Percentiles rank a stretch among this genome's conserved stretches.
Evolutionary conservation across 2,329 filamentous ascomycete genomes (phyloP).

Genomic region (Alternaria arbusti): DNA sequence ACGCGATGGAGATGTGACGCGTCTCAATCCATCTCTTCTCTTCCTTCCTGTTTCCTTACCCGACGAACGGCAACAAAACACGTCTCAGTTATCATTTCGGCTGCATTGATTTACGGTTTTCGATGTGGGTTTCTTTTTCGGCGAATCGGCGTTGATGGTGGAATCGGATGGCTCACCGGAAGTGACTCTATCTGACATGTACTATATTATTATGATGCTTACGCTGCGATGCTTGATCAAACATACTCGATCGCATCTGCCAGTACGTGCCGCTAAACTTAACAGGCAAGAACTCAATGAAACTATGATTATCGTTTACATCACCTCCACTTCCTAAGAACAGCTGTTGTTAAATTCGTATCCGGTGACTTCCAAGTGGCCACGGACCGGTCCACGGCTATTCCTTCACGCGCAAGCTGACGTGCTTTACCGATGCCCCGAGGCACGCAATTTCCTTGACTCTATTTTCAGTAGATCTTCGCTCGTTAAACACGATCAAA

Average conservation of each 20-base stretch:
- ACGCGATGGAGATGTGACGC: constrained; percentile 47
- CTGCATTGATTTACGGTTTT: constrained; percentile 30
- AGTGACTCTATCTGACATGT: constrained; percentile 35
- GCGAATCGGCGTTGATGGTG: constrained; percentile 42
- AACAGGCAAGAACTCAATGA: constrained; percentile 33
- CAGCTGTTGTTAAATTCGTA: not conserved
- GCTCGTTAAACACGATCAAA: not conserved
- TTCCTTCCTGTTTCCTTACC: constrained; percentile 19
- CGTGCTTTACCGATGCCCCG: not conserved
- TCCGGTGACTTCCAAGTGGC: not conserved
- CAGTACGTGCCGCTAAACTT: constrained; percentile 32
- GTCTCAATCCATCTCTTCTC: constrained; percentile 10
- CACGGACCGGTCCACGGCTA: not conserved
- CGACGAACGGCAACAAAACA: constrained; percentile 27
- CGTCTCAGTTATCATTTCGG: constrained; percentile 28
- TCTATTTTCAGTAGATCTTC: not conserved
- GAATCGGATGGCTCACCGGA: constrained; percentile 38
- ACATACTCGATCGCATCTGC: constrained; percentile 39
- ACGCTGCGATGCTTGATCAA: constrained; percentile 46
- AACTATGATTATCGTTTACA: constrained; percentile 16
- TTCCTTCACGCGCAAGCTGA: not conserved
- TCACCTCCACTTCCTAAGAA: not conserved
- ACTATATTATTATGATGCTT: constrained; percentile 37
- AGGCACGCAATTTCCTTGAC: not conserved
- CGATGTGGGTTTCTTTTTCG: constrained; percentile 35